Evolutionary conservation across 805 yeast species (phyloP), one percentile per base, ranked within the genome.

Genomic region (Kluyveromyces nonfermentans): DNA sequence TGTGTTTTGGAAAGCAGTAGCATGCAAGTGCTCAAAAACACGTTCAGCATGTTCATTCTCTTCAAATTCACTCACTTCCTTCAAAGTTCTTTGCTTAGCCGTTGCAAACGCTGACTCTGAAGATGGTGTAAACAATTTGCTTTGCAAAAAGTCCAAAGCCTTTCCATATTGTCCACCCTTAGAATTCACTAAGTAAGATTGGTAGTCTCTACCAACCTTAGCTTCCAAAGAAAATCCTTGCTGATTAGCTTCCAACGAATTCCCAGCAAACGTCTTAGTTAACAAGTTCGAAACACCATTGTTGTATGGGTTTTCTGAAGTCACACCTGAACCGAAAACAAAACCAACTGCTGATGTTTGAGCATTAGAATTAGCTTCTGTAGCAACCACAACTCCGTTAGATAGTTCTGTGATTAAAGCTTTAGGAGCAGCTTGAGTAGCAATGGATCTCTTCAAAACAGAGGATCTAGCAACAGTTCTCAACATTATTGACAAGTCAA

Each of bases 1-100:
- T 58, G 86, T 80, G 59, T 87, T 86, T 70, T 85, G 95, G 82
- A 79, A 85, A 44, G 94, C 95, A 49, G 89, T 76, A 48, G 89
- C 77, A 60, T 80, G 77, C 71, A 85, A 74, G 68, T 85, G 94
- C 69, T 82, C 85, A 54, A 79, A 57, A 41, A 80, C 83, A 50
- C 67, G 64, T 67, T 71, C 74, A 44, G 72, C 62, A 48, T 74
- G 72, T 54, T 82, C 76, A 47, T 55, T 63, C 42, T 68, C 61
- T 70, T 85, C 94, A 48, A 81, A 71, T 31, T 64, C 63, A 36
- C 70, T 75, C 45, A 81, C 73, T 49, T 69, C 63, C 17, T 67
- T 63, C 44, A 71, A 61, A 49, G 77, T 72, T 33, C 68, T 56
- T 8, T 62, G 62, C 57, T 79, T 73, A 53, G 74, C 69, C 38